Percentiles rank a stretch among this genome's conserved stretches.
phyloP scores from a whole-genome alignment of 306 rosid species.

The Ziziphus jujuba region DNA sequence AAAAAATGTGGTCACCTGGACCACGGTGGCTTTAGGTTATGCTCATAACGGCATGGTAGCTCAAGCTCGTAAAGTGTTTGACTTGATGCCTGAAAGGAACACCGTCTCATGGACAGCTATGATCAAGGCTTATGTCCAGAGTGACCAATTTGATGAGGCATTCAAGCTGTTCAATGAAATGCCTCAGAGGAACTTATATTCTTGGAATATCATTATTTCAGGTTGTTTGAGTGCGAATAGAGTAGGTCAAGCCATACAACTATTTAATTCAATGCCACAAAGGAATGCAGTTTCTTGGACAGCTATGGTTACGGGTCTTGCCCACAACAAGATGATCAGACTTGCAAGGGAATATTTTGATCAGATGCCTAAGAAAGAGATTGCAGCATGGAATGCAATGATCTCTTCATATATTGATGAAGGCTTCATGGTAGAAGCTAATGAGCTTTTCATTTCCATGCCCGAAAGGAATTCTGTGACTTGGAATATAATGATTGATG shows the following conservation, averaged over 20 bases:
- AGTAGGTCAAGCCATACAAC: slow-evolving; percentile 39
- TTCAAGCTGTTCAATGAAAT: slow-evolving; percentile 36
- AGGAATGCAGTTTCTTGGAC: slow-evolving; percentile 48
- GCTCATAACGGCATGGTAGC: slow-evolving; percentile 38
- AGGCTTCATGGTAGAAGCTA: slow-evolving; percentile 39
- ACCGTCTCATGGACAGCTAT: slow-evolving; percentile 44
- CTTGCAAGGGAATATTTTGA: slow-evolving; percentile 46
- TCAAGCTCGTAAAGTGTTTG: slow-evolving; percentile 31
- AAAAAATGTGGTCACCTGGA: slow-evolving; percentile 48
- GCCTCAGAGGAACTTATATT: slow-evolving; percentile 39
- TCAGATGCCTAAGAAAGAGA: slow-evolving; percentile 43
- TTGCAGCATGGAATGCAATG: slow-evolving; percentile 50
- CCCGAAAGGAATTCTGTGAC: slow-evolving; percentile 38
- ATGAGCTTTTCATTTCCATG: slow-evolving; percentile 39
- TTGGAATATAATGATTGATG: slow-evolving; percentile 44
- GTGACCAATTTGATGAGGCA: slow-evolving; percentile 38
- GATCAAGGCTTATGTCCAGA: slow-evolving; percentile 49
- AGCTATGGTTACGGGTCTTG: slow-evolving; percentile 50
- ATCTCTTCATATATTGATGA: slow-evolving; percentile 37
- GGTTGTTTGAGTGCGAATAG: slow-evolving; percentile 40
- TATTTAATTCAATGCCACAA: slow-evolving; percentile 40
- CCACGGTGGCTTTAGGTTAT: slow-evolving; percentile 32
- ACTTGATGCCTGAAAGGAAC: slow-evolving; percentile 49
- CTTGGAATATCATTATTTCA: slow-evolving; percentile 57
- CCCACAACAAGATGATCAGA: slow-evolving; percentile 32